Conservation (phyloP, 2,329 filamentous ascomycete species). For the Nothophoma quercina region DNA sequence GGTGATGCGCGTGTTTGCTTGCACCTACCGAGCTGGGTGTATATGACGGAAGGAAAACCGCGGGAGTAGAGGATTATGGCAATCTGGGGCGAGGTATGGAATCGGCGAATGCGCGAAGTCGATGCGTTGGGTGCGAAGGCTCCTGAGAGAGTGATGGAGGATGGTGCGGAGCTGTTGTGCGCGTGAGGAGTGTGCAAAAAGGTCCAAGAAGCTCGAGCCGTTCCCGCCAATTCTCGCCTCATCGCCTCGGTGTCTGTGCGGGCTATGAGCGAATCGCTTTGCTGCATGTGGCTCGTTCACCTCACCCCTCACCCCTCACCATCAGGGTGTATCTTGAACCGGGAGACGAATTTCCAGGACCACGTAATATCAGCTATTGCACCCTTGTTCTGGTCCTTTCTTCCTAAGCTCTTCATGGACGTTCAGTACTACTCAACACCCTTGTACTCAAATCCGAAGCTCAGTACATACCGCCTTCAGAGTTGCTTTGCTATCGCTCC, state of each 20-base stretch:
- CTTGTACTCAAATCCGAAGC: too few species aligned
- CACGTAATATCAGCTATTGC: too few species aligned
- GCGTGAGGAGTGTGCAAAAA: conserved; percentile 17
- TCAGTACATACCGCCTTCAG: too few species aligned
- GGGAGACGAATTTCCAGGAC: background rate
- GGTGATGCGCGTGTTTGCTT: conserved; percentile 15
- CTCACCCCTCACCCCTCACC: background rate
- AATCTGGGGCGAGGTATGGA: conserved; percentile 4
- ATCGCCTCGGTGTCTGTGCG: conserved; percentile 17
- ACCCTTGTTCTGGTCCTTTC: background rate
- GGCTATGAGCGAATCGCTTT: conserved; percentile 10
- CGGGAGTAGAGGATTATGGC: conserved; percentile 5
- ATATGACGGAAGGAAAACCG: conserved; percentile 23
- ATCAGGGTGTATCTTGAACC: background rate
- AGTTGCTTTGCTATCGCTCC: too few species aligned
- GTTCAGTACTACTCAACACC: too few species aligned
- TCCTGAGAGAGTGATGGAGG: conserved; percentile 13
- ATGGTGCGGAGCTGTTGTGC: conserved; percentile 16
- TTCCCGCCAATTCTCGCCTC: too few species aligned
- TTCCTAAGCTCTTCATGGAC: too few species aligned
- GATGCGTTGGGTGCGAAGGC: conserved; percentile 11
- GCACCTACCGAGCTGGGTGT: conserved; percentile 25
- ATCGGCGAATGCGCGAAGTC: conserved; percentile 6
- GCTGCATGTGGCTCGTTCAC: background rate
- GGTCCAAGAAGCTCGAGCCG: conserved; percentile 7